Conservation (phyloP, 768 basidiomycete genomes). For the Leccinellum albellum region DNA sequence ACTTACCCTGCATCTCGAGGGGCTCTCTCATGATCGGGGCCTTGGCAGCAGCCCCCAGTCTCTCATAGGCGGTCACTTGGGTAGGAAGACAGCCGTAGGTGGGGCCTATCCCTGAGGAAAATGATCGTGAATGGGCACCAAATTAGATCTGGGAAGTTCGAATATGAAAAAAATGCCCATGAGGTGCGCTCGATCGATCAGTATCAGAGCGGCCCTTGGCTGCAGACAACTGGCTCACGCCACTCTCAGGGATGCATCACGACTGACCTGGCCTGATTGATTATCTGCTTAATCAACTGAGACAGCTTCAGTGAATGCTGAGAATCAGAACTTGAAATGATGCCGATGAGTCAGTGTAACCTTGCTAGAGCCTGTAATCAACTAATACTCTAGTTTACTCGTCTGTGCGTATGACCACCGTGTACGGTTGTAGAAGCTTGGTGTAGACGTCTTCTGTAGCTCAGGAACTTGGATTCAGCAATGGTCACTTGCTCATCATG, state of each 20-base stretch:
- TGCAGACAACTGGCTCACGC: background rate
- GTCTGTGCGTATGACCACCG: too few species aligned
- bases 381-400: too few species aligned
- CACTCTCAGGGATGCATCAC: background rate
- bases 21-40: background rate
- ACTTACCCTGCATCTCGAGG: background rate
- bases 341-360: background rate
- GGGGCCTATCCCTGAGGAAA: background rate
- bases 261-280: background rate
- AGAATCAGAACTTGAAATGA: too few species aligned
- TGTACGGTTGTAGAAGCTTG: too few species aligned
- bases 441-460: too few species aligned
- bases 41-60: background rate
- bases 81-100: too few species aligned
- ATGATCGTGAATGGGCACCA: background rate
- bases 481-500: too few species aligned
- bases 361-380: background rate
- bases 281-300: background rate
- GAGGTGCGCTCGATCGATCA: background rate
- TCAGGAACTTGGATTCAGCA: too few species aligned
- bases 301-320: background rate
- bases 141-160: background rate
- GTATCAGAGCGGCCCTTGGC: background rate
- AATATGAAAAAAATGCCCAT: background rate
- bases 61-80: background rate